Evolutionary conservation across 495 filamentous ascomycete genomes (phyloP), one percentile per base, ranked within the genome.

Genomic region (Neurospora sp.): DNA sequence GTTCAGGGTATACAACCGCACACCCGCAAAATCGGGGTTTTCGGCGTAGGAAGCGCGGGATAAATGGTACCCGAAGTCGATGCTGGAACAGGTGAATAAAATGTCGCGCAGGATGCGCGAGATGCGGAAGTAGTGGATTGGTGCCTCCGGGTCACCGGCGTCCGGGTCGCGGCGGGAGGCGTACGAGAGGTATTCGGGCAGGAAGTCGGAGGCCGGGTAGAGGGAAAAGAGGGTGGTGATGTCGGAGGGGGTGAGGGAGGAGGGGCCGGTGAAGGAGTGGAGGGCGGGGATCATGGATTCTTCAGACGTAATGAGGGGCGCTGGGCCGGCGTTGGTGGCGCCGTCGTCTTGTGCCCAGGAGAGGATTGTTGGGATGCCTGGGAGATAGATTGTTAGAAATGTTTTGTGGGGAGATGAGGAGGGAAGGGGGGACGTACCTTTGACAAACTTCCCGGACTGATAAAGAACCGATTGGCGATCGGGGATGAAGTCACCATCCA

Each of bases 261-360:
- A 61, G 22, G 2, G 10, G 53, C 53, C 27, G 27, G 14, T 6
- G 14, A 77, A 76, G 4, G 16, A 8, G 35, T 72, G 39, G n/a
- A 79, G 45, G 1, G 74, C 38, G 1, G 7, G 39, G 38, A 72
- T 78, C 69, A 79, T 79, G 69, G 72, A 71, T n/a, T 74, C 71
- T 39, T 79, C 77, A 0, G 41, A 38, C 0, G 74, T n/a, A 14
- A 73, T 77, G 14, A 71, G 8, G 8, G 74, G 45, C 0, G 76
- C 75, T 1, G 74, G 76, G 9, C 75, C 76, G 8, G 70, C 73
- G 18, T 76, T 77, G 20, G 70, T 75, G 9, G 73, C 75, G 31
- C 80, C 78, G 65, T 81, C 80, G 68, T 81, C 76, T 71, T 81
- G 76, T 2, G 71, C 72, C 77, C 78, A 81, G 45, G 74, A 73